Evolutionary conservation across 805 yeast species (phyloP).

Genomic region (Kuraishia floccosa): DNA sequence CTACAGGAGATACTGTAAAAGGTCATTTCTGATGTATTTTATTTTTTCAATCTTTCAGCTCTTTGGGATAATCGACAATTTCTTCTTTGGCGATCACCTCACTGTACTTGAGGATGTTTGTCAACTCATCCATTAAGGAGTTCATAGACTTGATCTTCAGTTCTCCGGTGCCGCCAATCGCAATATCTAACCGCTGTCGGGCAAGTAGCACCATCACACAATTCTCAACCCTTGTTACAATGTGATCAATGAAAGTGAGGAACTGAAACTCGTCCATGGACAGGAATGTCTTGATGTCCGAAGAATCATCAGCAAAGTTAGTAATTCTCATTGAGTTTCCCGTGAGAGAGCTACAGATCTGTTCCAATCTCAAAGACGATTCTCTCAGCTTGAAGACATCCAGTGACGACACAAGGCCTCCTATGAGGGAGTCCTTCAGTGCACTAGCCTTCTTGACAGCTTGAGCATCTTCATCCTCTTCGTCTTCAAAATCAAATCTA

Average conservation of each 20-base stretch:
- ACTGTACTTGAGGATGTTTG: too few relatives aligned
- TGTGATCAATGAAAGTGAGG: slow-evolving; percentile 46
- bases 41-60: too few relatives aligned
- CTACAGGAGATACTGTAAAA: too few relatives aligned
- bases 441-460: neutral
- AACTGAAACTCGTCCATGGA: slow-evolving; percentile 11
- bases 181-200: slow-evolving; percentile 19
- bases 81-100: too few relatives aligned
- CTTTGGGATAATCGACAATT: too few relatives aligned
- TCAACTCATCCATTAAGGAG: too few relatives aligned
- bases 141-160: too few relatives aligned
- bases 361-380: slow-evolving; percentile 46
- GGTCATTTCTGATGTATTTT: too few relatives aligned
- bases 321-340: too few relatives aligned
- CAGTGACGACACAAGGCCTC: slow-evolving; percentile 17
- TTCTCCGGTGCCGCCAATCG: slow-evolving; percentile 1
- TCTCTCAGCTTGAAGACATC: slow-evolving; percentile 31
- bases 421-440: slow-evolving; percentile 5
- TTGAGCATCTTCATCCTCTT: slow-evolving; percentile 15
- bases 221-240: slow-evolving; percentile 60
- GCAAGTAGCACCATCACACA: slow-evolving; percentile 32
- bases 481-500: slow-evolving; percentile 39
- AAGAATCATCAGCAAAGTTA: neutral
- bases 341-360: slow-evolving; percentile 36
- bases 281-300: neutral